Percentiles rank a stretch among this genome's conserved stretches.
Conservation (phyloP, 805 yeast genomes). For the Yamadazyma insecticola region DNA sequence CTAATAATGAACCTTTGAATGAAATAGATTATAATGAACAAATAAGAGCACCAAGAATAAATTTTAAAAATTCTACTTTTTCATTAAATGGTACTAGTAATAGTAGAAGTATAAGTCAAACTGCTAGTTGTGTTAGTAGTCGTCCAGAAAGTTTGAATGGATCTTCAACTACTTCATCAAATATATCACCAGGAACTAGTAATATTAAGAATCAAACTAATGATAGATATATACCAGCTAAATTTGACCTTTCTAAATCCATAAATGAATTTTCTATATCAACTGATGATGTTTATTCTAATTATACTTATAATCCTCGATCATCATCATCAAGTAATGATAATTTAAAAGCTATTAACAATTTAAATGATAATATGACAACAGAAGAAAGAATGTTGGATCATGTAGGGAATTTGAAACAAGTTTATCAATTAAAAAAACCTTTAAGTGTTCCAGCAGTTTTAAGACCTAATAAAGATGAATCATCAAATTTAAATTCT, state of each 20-base stretch:
- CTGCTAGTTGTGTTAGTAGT: no score
- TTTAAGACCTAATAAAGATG: conserved; percentile 31
- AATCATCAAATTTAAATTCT: no score
- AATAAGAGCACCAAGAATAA: conserved; percentile 49
- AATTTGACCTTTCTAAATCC: conserved; percentile 44
- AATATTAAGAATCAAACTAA: no score
- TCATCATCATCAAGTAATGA: conserved; percentile 6
- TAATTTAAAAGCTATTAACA: conserved; percentile 15
- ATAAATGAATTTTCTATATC: no score
- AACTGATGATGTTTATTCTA: no score
- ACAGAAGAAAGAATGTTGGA: conserved; percentile 13
- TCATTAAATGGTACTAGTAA: no score
- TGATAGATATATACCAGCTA: conserved; percentile 34
- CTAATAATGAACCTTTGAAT: conserved; percentile 4
- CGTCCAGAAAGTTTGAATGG: no score
- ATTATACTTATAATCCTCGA: conserved; percentile 13
- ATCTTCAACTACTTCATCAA: no score
- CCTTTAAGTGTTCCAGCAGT: conserved; percentile 52
- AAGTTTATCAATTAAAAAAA: conserved; percentile 44
- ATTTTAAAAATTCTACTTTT: conserved; percentile 3
- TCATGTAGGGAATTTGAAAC: conserved; percentile 7
- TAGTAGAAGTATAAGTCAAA: not conserved
- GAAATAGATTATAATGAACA: conserved; percentile 47
- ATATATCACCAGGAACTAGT: no score
- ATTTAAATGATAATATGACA: conserved; percentile 18